phyloP scores from a whole-genome alignment of 108 stramenopile species.

The Ochromonas danica region DNA sequence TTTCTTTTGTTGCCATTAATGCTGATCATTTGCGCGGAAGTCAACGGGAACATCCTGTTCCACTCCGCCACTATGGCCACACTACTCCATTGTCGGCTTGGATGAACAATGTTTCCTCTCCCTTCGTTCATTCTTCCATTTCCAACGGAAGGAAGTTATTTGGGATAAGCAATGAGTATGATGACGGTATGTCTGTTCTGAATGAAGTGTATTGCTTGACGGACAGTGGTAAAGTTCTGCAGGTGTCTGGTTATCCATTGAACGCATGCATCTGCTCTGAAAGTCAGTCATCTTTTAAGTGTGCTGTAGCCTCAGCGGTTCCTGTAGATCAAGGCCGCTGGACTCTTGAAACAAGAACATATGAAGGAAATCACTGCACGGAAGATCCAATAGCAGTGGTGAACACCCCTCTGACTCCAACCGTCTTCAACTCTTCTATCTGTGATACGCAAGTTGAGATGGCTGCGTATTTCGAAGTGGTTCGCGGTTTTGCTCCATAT shows the following conservation, averaged over 20 bases:
- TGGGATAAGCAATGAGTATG: not conserved
- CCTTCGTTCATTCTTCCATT: not conserved
- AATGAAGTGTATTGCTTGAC: not conserved
- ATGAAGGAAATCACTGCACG: constrained; percentile 5
- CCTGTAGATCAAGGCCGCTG: not conserved
- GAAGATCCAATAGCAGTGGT: not conserved
- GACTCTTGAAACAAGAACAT: not conserved
- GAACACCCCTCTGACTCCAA: not conserved
- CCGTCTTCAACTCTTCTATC: not conserved
- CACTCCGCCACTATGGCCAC: too few species aligned
- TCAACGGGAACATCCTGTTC: too few species aligned
- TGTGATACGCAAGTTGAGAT: not conserved
- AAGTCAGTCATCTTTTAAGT: not conserved
- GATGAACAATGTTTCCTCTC: not conserved
- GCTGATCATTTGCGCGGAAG: too few species aligned
- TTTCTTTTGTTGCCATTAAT: not conserved
- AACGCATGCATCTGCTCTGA: not conserved
- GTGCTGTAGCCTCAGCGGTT: not conserved
- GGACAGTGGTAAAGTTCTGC: not conserved
- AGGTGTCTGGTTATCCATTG: too few species aligned
- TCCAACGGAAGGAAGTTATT: not conserved
- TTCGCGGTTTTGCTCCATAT: not conserved
- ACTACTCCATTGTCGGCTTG: too few species aligned
- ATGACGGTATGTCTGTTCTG: not conserved
- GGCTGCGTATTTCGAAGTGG: not conserved